Evolutionary conservation across 2,329 filamentous ascomycete genomes (phyloP).

Genomic region (Phialophora tarda): DNA sequence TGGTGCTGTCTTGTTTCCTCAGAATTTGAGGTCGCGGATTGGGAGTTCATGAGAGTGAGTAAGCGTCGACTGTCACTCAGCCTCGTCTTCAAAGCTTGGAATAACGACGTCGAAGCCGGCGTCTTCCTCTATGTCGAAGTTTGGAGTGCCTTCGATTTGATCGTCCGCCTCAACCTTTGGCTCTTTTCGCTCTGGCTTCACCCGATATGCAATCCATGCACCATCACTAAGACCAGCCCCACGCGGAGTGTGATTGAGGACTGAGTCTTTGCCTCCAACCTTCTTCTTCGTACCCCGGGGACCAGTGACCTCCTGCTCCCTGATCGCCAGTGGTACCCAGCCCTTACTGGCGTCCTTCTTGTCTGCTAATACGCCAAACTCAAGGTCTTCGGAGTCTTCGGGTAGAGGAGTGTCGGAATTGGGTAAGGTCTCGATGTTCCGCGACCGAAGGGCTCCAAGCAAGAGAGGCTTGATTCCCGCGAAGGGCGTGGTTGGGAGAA

Average conservation of each 20-base stretch:
- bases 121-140: conserved; percentile 39
- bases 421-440: conserved; percentile 44
- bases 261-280: conserved; percentile 42
- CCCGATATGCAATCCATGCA: conserved; percentile 49
- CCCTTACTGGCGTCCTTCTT: conserved; percentile 56
- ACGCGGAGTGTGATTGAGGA: conserved; percentile 43
- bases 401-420: conserved; percentile 50
- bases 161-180: conserved; percentile 25
- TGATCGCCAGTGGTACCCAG: conserved; percentile 53
- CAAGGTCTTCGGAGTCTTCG: conserved; percentile 49
- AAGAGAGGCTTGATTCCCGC: conserved; percentile 64
- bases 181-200: conserved; percentile 34
- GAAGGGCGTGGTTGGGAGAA: conserved; percentile 60
- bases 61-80: conserved; percentile 24
- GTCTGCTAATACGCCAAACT: conserved; percentile 56
- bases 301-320: conserved; percentile 41
- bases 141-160: conserved; percentile 32
- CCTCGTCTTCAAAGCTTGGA: conserved; percentile 43
- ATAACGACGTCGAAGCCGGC: conserved; percentile 42
- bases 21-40: neutral
- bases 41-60: neutral
- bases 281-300: conserved; percentile 40
- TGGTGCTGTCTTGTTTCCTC: neutral
- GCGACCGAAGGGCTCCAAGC: conserved; percentile 59
- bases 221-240: conserved; percentile 50